These are phyloP conservation scores for Picea mariana DNA, from an alignment of 83 land plant species.

Conservation along the genomic window DNA sequence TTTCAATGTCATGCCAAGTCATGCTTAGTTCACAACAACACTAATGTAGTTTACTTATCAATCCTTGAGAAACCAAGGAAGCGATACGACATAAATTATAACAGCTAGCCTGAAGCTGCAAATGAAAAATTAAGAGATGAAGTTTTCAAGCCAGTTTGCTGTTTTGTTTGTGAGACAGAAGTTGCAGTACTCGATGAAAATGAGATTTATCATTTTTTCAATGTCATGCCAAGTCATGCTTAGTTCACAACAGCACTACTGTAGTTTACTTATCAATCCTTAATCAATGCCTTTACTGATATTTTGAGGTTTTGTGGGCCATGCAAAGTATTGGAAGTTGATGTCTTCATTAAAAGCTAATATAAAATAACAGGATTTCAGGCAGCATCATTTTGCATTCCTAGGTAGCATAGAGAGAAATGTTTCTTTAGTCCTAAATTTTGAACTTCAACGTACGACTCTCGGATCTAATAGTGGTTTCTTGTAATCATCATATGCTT, in stretches of 20 bases:
- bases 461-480: no score
- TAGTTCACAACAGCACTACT: slow-evolving; percentile 4
- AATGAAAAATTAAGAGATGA: slow-evolving; percentile 28
- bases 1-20: slow-evolving; percentile 81
- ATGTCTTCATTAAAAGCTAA: neutral
- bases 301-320: neutral
- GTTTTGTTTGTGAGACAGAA: slow-evolving; percentile 78
- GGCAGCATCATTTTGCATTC: no score
- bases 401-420: no score
- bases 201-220: slow-evolving; percentile 91
- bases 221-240: slow-evolving; percentile 79
- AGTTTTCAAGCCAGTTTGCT: slow-evolving; percentile 60
- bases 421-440: no score
- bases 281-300: neutral
- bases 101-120: neutral
- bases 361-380: neutral
- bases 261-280: neutral
- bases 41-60: neutral
- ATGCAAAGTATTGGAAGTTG: neutral
- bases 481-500: no score
- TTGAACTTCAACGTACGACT: no score
- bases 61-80: no score
- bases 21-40: slow-evolving; percentile 25
- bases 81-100: neutral
- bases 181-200: slow-evolving; percentile 86